These are phyloP conservation scores for Arbutus unedo DNA, from an alignment of 148 eudicot genomes.

Conservation along the genomic window DNA sequence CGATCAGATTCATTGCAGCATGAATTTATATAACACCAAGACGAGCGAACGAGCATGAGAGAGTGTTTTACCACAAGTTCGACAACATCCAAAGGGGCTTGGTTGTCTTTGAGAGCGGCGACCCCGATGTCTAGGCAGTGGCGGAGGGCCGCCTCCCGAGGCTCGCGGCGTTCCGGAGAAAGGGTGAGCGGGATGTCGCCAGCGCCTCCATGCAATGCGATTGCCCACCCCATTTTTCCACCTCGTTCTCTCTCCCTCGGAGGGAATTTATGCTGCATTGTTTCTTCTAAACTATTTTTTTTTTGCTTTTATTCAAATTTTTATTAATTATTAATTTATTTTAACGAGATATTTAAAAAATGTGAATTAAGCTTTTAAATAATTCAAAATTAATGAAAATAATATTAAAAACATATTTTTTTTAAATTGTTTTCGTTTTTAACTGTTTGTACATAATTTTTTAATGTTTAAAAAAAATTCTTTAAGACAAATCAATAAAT, in stretches of 20 bases:
- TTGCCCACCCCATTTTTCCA: slow-evolving; percentile 81
- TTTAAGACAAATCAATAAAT: too few relatives aligned
- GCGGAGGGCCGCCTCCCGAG: slow-evolving; percentile 57
- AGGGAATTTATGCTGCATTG: neutral
- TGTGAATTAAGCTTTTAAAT: too few relatives aligned
- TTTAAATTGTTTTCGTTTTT: too few relatives aligned
- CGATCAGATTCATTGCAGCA: neutral
- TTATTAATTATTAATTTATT: too few relatives aligned
- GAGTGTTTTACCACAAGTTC: slow-evolving; percentile 69
- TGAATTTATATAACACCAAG: neutral
- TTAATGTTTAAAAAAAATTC: too few relatives aligned
- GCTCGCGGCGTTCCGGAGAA: slow-evolving; percentile 49
- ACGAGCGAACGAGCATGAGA: neutral
- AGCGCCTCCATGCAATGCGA: slow-evolving; percentile 91
- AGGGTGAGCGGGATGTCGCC: slow-evolving; percentile 70
- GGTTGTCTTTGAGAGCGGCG: slow-evolving; percentile 46
- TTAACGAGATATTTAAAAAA: too few relatives aligned
- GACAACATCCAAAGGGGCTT: slow-evolving; percentile 68
- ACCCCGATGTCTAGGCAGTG: slow-evolving; percentile 68
- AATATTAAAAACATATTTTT: too few relatives aligned
- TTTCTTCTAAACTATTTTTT: neutral
- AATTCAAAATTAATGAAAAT: too few relatives aligned
- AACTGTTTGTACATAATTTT: too few relatives aligned
- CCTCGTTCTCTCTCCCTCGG: neutral
- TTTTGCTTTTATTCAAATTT: neutral